phyloP scores from a whole-genome alignment of 2,329 filamentous ascomycete genomes.

The Fusarium nygamai region DNA sequence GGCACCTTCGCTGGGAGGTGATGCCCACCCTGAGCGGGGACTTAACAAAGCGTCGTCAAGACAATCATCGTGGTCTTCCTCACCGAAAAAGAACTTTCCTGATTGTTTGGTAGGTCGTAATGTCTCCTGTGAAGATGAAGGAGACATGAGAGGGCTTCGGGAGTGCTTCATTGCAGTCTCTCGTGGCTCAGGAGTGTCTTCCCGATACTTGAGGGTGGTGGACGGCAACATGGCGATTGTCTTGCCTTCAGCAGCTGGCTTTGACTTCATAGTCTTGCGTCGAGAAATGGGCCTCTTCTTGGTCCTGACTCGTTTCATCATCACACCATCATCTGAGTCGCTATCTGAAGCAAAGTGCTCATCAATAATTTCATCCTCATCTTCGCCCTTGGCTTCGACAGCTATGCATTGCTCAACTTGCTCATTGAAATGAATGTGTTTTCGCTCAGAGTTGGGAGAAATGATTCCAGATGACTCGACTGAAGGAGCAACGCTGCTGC shows the following conservation, averaged over 20 bases:
- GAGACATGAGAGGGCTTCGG: constrained; percentile 66
- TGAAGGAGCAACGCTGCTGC: constrained; percentile 71
- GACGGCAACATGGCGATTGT: constrained; percentile 89
- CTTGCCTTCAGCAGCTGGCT: constrained; percentile 72
- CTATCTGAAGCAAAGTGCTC: constrained; percentile 66
- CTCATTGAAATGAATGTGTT: constrained; percentile 96
- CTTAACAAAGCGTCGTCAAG: constrained; percentile 50
- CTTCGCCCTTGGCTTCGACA: constrained; percentile 83
- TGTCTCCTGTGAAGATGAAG: constrained; percentile 85
- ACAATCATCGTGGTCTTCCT: constrained; percentile 68
- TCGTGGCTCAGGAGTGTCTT: constrained; percentile 75
- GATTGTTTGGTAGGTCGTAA: constrained; percentile 75
- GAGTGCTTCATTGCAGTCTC: constrained; percentile 72
- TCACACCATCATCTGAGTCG: constrained; percentile 81
- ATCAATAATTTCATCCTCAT: constrained; percentile 74
- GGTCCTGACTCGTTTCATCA: constrained; percentile 77
- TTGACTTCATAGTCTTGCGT: constrained; percentile 51
- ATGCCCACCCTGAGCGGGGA: constrained; percentile 47
- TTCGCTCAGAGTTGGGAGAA: constrained; percentile 73
- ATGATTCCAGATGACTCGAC: constrained; percentile 75
- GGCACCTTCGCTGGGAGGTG: constrained; percentile 38
- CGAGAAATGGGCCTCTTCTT: constrained; percentile 61
- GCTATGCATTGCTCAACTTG: constrained; percentile 97
- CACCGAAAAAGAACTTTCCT: constrained; percentile 69
- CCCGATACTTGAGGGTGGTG: constrained; percentile 86